phyloP scores from a whole-genome alignment of 1,139 yeast species.

The Kodamaea derodonti region DNA sequence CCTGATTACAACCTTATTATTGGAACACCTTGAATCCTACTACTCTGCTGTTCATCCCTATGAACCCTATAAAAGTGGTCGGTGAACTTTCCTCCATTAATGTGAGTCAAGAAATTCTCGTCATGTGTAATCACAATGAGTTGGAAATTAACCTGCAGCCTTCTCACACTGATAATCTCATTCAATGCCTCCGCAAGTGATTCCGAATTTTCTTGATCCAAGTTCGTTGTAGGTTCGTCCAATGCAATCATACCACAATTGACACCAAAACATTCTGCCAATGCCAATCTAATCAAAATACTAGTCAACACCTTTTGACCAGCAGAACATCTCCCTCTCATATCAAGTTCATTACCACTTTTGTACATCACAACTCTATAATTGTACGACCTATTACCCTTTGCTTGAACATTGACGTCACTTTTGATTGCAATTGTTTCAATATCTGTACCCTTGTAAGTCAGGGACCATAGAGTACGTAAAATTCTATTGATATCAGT shows the following conservation, averaged over 20 bases:
- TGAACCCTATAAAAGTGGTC: conserved; percentile 82
- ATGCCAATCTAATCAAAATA: conserved; percentile 82
- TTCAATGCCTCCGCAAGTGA: conserved; percentile 80
- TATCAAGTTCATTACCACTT: conserved; percentile 86
- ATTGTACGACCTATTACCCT: conserved; percentile 73
- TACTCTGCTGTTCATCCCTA: conserved; percentile 76
- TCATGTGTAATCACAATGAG: conserved; percentile 94
- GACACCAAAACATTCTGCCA: conserved; percentile 93
- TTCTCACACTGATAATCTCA: conserved; percentile 70
- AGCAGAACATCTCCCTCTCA: conserved; percentile 98
- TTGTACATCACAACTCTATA: conserved; percentile 95
- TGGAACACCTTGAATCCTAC: conserved; percentile 56
- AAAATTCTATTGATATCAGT: conserved; percentile 83
- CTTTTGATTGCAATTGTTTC: conserved; percentile 85
- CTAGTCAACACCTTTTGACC: conserved; percentile 96
- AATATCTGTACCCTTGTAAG: conserved; percentile 93
- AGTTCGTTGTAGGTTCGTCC: conserved; percentile 96
- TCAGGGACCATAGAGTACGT: conserved; percentile 89
- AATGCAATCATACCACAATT: conserved; percentile 94
- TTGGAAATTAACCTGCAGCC: conserved; percentile 83
- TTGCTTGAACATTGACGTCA: conserved; percentile 59
- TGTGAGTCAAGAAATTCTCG: conserved; percentile 79
- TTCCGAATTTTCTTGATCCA: conserved; percentile 86
- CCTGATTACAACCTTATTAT: conserved; percentile 39
- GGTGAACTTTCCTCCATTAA: conserved; percentile 83